Evolutionary conservation across 169 alveolate genomes (phyloP), one percentile per base, ranked within the genome.

Genomic region (Cardiosporidium cionae): DNA sequence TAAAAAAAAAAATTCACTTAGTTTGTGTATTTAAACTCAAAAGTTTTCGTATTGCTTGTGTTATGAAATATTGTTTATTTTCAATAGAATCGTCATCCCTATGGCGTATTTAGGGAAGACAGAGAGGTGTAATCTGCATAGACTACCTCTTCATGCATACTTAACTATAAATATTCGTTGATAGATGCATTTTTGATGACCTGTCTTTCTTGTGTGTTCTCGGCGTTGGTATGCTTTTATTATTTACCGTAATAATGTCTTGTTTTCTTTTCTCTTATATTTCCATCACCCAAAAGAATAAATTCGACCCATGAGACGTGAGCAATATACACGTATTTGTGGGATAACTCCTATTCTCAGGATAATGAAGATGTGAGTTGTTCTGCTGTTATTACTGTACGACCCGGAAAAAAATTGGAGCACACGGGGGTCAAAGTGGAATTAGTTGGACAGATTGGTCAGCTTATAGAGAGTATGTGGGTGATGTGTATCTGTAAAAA

Each of bases 371-470:
- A 90, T 73, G 89, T 92, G n/a, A 84, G 91, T 64, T 95, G 97
- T 22, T 77, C 86, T 9, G 98, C 98, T n/a, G 78, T 89, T 35
- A 89, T 93, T 62, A 87, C 88, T 74, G 69, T 93, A 76, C 89
- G 91, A 71, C 95, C 96, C 0, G 97, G 96, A 33, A 94, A 95
- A 74, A 92, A 92, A 70, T 79, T 97, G 68, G 99, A 97, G 63
- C 99, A 98, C 83, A 91, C 92, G 78, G 99, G 99, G 52, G 94
- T 95, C 29, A 93, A 92, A 81, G 95, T 96, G 54, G 99, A 96
- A 80, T 88, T 98, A 33, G 89, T 95, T 34, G 99, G 99, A 9
- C 94, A 93, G 84, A 93, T 96, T 32, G 97, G 96, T 89, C 37
- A 32, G 81, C 31, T 32, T 25, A 9, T 5, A 44, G 2, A 80